Evolutionary conservation across 345 rosid genomes (phyloP).

Genomic region (Pistacia vera): DNA sequence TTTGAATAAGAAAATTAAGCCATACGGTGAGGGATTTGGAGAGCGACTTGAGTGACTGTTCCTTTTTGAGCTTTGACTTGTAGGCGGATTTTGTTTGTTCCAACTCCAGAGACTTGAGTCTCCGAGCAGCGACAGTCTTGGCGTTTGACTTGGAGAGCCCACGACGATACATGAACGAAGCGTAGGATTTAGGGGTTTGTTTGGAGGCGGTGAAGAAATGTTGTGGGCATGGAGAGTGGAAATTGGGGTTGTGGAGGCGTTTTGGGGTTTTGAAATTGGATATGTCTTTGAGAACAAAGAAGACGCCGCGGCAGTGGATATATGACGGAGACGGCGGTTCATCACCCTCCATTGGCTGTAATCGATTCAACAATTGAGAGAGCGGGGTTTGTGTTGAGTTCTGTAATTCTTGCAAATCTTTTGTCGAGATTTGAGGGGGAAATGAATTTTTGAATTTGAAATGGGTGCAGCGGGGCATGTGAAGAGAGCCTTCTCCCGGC

Average conservation of each 20-base stretch:
- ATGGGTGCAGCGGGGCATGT: neutral
- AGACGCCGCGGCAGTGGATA: constrained; percentile 20
- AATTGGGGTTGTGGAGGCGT: constrained; percentile 42
- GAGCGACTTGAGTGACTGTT: constrained; percentile 66
- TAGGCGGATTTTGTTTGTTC: constrained; percentile 81
- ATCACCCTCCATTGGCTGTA: constrained; percentile 39
- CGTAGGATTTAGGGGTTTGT: constrained; percentile 43
- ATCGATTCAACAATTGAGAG: constrained; percentile 6
- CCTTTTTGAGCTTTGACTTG: constrained; percentile 59
- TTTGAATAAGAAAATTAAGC: constrained; percentile 80
- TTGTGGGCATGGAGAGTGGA: constrained; percentile 52
- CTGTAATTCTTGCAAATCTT: neutral
- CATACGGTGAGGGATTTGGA: constrained; percentile 82
- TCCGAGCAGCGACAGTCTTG: constrained; percentile 36
- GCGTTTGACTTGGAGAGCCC: constrained; percentile 32
- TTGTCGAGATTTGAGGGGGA: constrained; percentile 4
- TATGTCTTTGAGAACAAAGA: constrained; percentile 57
- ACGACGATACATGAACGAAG: constrained; percentile 35
- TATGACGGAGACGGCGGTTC: constrained; percentile 35
- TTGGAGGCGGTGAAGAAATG: constrained; percentile 72
- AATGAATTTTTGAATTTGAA: constrained; percentile 17
- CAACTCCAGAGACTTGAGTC: constrained; percentile 68
- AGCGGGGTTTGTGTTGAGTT: neutral
- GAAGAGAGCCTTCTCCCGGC: neutral
- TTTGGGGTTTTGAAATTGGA: constrained; percentile 91